phyloP scores from a whole-genome alignment of 495 filamentous ascomycete species.

The Neurospora sp. region DNA sequence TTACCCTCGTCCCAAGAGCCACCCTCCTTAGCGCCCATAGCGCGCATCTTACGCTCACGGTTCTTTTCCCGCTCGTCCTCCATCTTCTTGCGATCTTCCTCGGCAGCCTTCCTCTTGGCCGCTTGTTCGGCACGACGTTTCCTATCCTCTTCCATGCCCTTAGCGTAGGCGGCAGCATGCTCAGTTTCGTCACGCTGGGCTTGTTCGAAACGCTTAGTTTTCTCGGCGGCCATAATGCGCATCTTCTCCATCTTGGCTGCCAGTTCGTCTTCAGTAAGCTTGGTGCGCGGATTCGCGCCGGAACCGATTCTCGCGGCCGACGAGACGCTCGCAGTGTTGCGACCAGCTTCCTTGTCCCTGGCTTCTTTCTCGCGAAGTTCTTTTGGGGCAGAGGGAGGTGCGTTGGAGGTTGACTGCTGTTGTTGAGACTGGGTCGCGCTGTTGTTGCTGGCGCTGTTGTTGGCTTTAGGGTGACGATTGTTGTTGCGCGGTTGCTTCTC shows the following conservation, averaged over 20 bases:
- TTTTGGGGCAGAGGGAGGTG: conserved; percentile 4
- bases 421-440: conserved; percentile 2
- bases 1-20: conserved; percentile 39
- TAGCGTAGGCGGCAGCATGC: conserved; percentile 40
- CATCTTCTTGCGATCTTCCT: conserved; percentile 34
- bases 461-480: not conserved
- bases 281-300: conserved; percentile 38
- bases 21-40: conserved; percentile 33
- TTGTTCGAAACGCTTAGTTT: conserved; percentile 39
- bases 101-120: conserved; percentile 22
- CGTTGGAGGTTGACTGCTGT: not conserved
- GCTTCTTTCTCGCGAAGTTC: not conserved
- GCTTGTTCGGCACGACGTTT: conserved; percentile 35
- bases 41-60: conserved; percentile 37
- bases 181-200: conserved; percentile 40
- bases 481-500: conserved; percentile 13
- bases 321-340: conserved; percentile 21
- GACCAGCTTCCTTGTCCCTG: not conserved
- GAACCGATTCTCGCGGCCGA: conserved; percentile 29
- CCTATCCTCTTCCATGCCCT: conserved; percentile 40
- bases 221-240: conserved; percentile 35
- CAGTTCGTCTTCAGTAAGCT: conserved; percentile 44
- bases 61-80: conserved; percentile 41
- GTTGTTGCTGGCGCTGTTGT: not conserved
- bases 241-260: conserved; percentile 41